A percentile compares a stretch with the other conserved stretches of the same genome.
phyloP scores from a whole-genome alignment of 257 asterid genomes.

The Phtheirospermum japonicum region DNA sequence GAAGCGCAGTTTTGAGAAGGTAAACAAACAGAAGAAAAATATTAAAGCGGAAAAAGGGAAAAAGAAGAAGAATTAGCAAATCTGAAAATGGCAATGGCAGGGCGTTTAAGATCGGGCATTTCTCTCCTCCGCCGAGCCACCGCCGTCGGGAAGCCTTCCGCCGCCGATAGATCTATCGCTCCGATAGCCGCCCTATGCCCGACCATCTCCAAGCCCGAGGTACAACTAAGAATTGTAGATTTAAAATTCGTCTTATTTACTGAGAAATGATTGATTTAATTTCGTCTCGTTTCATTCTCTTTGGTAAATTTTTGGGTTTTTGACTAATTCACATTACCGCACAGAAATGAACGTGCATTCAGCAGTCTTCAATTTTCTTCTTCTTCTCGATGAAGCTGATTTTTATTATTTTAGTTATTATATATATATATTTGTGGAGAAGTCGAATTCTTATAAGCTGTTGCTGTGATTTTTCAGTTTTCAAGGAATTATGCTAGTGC shows the following conservation, averaged over 20 bases:
- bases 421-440: background rate
- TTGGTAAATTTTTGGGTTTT: background rate
- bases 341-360: background rate
- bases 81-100: conserved; percentile 53
- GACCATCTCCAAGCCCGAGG: conserved; percentile 42
- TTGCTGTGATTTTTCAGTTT: conserved; percentile 38
- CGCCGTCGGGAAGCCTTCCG: conserved; percentile 33
- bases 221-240: conserved; percentile 16
- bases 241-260: background rate
- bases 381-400: background rate
- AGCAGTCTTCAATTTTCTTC: background rate
- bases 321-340: background rate
- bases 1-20: conserved; percentile 5
- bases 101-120: conserved; percentile 55
- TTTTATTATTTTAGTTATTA: background rate
- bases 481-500: conserved; percentile 51
- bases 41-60: background rate
- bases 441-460: conserved; percentile 9
- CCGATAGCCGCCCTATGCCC: conserved; percentile 40
- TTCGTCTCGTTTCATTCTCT: background rate
- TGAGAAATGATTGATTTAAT: conserved; percentile 1
- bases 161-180: conserved; percentile 48
- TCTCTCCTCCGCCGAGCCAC: conserved; percentile 57
- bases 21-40: too few relatives aligned
- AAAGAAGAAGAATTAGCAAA: background rate